Base-by-base conservation (phyloP, 257 asterid species). In the Cinchona pubescens region DNA sequence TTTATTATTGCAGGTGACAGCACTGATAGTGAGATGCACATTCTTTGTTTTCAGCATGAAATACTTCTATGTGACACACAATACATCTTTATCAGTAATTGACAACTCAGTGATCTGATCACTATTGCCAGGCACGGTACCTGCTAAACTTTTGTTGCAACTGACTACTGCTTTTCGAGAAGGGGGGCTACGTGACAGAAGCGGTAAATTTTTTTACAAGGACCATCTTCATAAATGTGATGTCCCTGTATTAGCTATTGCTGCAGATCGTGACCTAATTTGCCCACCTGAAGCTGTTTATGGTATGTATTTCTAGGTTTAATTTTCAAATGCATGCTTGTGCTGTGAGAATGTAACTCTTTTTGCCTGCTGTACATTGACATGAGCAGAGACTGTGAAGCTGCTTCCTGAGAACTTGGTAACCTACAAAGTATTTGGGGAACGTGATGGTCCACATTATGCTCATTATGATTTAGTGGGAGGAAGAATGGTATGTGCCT, bases 381-480 rank as follows among this genome's bases (percentile, higher is more conserved):
- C 14, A 67, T 60, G 27, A 78, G 71, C 97, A 95, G 98, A 90
- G 65, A 95, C 99, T 23, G 92, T 40, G 51, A 91, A 91, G 88
- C 83, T 84, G 79, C 76, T 95, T 77, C 98, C 97, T 7, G 65
- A 91, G 81, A 86, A 91, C 79, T 85, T 90, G 81, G 91, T 85
- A 79, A 88, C 94, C 25, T 92, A 91, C 84, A 91, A 88, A 83
- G 85, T 87, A 75, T 86, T 90, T 76, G 99, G 99, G 69, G 89
- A 88, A 80, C 83, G 83, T 51, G 76, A 83, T 63, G 99, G 99
- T 75, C 96, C 96, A 25, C 99, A 91, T 86, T 95, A 91, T 84
- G 99, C 97, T 78, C 99, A 95, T 84, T 95, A 95, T 81, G 99
- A 95, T 81, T 82, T 95, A 81, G 99, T 95, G 61, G 99, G 99